Base-by-base conservation (phyloP, 2,329 filamentous ascomycete species). In the Bertia moriformis region DNA sequence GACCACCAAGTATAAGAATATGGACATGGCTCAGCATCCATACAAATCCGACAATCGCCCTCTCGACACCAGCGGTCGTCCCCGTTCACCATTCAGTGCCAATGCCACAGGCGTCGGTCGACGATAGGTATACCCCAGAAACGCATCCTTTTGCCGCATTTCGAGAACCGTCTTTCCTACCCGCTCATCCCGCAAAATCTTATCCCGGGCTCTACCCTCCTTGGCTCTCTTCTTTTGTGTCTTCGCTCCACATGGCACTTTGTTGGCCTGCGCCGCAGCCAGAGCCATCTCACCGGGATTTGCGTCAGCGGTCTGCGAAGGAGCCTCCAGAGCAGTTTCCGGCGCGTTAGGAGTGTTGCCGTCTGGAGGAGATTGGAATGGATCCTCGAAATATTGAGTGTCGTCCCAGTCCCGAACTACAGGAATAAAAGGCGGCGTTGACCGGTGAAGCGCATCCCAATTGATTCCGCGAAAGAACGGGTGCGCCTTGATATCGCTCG, bases 91-190 rank as follows among this genome's bases (percentile, higher is more conserved):
- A 17, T 7, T 15, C 12, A 35, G 15, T 10, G 32, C 32, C 32
- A 35, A 18, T 12, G 32, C 32, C 7, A 17, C 10, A 7, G 42
- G 41, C 38, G 44, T 45, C 41, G 66, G 65, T 37, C 77, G 65
- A 12, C 77, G 72, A 66, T 91, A 96, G 2, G 83, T 85, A 54
- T 98, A 98, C 1, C 89, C 89, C 44, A 93, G 59, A 57, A 96
- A 96, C 0, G 86, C 87, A 18, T 73, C 82, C 53, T 71, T 72
- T 59, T 89, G 93, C 42, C 91, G 73, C 45, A 91, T 69, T 47
- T 84, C 77, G 56, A 96, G 63, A n/a, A 82, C 86, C 14, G 68
- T 64, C 30, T 66, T 68, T 30, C 75, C 79, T 4, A 80, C 70
- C 5, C 64, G 59, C 18, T 67, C 69, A 55, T 96, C 89, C 33